These are phyloP conservation scores for Nowakowskiella sp. DNA, from an alignment of 192 early-diverging fungal genomes.

Conservation along the genomic window DNA sequence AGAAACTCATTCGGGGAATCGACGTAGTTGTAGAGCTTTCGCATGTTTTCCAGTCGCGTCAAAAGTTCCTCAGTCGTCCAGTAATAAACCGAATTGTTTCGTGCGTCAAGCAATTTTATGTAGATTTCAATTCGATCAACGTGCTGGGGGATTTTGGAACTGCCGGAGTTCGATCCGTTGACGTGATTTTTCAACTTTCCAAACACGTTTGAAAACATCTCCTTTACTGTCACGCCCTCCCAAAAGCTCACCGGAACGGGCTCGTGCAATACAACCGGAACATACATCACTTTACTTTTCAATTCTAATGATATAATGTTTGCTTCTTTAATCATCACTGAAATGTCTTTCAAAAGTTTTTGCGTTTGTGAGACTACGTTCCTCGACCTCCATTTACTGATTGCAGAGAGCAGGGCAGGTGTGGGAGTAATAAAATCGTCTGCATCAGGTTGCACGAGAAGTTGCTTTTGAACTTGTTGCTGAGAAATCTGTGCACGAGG, in stretches of 20 bases:
- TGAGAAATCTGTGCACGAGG: too few species aligned
- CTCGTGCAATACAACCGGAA: not conserved
- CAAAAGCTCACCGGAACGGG: conserved; percentile 23
- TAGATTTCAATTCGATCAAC: too few species aligned
- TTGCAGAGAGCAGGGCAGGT: too few species aligned
- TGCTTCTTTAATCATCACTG: conserved; percentile 79
- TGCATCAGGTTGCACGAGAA: too few species aligned
- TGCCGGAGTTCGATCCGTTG: not conserved
- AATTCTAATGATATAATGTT: conserved; percentile 83
- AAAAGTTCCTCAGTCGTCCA: conserved; percentile 60
- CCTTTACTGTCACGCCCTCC: conserved; percentile 19
- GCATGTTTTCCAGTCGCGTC: conserved; percentile 60
- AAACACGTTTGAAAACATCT: too few species aligned
- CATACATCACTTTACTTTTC: conserved; percentile 70
- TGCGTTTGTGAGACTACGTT: too few species aligned
- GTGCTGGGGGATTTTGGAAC: too few species aligned
- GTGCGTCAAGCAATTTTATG: conserved; percentile 42
- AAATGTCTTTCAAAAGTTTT: too few species aligned
- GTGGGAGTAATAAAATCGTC: too few species aligned
- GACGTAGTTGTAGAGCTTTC: conserved; percentile 15
- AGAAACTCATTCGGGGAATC: conserved; percentile 3
- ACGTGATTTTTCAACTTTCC: too few species aligned
- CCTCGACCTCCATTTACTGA: too few species aligned
- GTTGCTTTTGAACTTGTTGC: too few species aligned
- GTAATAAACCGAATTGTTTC: conserved; percentile 39